Base-by-base conservation (phyloP, 805 yeast species). In the Monosporozyma solicola region DNA sequence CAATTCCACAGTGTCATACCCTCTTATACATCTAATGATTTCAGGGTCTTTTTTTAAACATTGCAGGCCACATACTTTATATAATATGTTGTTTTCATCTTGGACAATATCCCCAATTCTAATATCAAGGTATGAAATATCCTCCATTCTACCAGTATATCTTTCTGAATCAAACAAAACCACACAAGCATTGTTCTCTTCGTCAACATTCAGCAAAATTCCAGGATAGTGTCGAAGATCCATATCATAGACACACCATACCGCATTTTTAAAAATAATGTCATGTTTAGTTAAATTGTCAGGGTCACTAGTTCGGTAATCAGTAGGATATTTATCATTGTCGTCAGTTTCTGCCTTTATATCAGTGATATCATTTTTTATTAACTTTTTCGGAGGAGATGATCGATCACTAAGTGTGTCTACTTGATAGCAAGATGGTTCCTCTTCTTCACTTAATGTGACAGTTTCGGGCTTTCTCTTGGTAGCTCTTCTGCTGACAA, bases 21-120 rank as follows among this genome's bases (percentile, higher is more conserved):
- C 90, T 57, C 89, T 69, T 53, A 81, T 72, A 61, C 89, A 84
- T 49, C 73, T 65, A 6, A 83, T 74, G 0, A 57, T 57, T 16
- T 63, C 59, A 8, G 55, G 56, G 7, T 64, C 60, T 1, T 58
- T 54, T 3, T 51, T 9, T 9, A 47, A 49, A 52, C 67, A 64
- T 39, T 66, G 69, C 37, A 84, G 62, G 0, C 83, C 86, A 1
- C 76, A 71, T 2, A 84, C 79, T 5, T 55, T 51, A 58, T 73
- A 80, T 6, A 62, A 62, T 1, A 24, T 43, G 7, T 64, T 60
- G 16, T 70, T 67, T 41, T 43, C n/a, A n/a, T 33, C 29, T 13
- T 68, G 65, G 1, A 84, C 73, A 0, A 54, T 60, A 57, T 84
- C 89, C 2, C 87, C 88, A 16, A 83, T 66, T 43, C 80, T 64